Percentiles rank a stretch among this genome's conserved stretches.
Evolutionary conservation across 1,284 basidiomycete species (phyloP).

Genomic region (Heterobasidion parviporum): DNA sequence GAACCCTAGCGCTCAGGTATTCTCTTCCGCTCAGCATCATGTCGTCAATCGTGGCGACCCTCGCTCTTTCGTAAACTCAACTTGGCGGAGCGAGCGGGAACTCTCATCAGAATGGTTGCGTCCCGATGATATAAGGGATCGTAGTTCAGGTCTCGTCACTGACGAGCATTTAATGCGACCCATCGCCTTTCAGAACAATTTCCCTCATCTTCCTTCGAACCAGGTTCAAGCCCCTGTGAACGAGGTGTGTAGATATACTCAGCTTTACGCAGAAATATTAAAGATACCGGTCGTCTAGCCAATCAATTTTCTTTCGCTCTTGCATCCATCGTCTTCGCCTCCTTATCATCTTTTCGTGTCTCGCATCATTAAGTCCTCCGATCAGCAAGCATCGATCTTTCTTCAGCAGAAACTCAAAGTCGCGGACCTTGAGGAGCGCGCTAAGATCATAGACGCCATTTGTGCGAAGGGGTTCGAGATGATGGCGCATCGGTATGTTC

Average conservation of each 20-base stretch:
- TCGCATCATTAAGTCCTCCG: constrained; percentile 77
- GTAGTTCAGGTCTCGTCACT: constrained; percentile 10
- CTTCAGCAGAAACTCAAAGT: constrained; percentile 82
- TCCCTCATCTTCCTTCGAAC: constrained; percentile 5
- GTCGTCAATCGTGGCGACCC: constrained; percentile 12
- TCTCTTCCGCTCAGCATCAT: constrained; percentile 23
- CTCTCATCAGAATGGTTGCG: constrained; percentile 25
- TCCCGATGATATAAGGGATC: constrained; percentile 14
- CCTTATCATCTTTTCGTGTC: constrained; percentile 73
- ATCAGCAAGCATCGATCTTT: constrained; percentile 84
- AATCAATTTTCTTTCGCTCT: constrained; percentile 75
- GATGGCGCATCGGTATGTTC: constrained; percentile 72
- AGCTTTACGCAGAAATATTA: neutral
- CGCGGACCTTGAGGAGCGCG: constrained; percentile 66
- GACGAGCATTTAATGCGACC: constrained; percentile 15
- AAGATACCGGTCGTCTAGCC: constrained; percentile 35
- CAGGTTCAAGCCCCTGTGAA: constrained; percentile 21
- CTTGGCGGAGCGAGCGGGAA: constrained; percentile 15
- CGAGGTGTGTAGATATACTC: constrained; percentile 22
- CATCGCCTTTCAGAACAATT: constrained; percentile 8
- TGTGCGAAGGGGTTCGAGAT: constrained; percentile 75
- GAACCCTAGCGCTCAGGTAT: constrained; percentile 17
- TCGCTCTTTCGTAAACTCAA: constrained; percentile 1
- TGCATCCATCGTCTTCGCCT: constrained; percentile 75
- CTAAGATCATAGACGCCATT: constrained; percentile 77